phyloP scores from a whole-genome alignment of 164 flowering plant species.

The Akebia trifoliata region DNA sequence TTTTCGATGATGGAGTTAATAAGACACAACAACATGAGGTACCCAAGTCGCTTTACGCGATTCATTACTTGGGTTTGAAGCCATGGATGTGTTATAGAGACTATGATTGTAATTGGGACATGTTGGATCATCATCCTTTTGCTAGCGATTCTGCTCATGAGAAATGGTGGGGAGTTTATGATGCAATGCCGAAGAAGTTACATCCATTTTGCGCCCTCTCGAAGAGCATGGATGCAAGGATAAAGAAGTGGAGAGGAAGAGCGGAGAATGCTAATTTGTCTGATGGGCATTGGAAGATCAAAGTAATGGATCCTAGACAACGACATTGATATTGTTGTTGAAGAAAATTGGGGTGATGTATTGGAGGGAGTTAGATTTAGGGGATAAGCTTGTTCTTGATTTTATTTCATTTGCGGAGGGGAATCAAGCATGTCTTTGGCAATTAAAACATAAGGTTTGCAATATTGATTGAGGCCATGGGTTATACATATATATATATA shows the following conservation, averaged over 20 bases:
- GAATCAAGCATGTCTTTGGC: too few species aligned
- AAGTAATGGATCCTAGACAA: conserved; percentile 48
- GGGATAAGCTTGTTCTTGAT: too few species aligned
- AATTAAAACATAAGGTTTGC: too few species aligned
- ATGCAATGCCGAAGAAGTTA: conserved; percentile 43
- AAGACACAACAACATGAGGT: conserved; percentile 8
- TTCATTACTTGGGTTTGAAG: conserved; percentile 77
- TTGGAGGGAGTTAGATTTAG: too few species aligned
- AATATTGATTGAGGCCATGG: too few species aligned
- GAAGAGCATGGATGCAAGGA: conserved; percentile 19
- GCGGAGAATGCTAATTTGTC: conserved; percentile 28
- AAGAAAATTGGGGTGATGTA: too few species aligned
- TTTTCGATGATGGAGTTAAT: neutral
- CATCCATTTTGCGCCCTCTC: conserved; percentile 43
- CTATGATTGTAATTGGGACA: conserved; percentile 87
- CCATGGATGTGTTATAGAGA: conserved; percentile 88
- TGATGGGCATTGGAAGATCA: conserved; percentile 60
- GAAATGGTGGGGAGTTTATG: conserved; percentile 70
- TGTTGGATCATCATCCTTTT: conserved; percentile 21
- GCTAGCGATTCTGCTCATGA: conserved; percentile 63
- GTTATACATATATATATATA: too few species aligned
- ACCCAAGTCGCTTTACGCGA: conserved; percentile 21
- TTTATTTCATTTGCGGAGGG: too few species aligned
- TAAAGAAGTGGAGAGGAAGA: conserved; percentile 32
- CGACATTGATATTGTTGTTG: conserved; percentile 8